Base-by-base conservation (phyloP, 345 rosid genomes). In the Xanthoceras sorbifolium region DNA sequence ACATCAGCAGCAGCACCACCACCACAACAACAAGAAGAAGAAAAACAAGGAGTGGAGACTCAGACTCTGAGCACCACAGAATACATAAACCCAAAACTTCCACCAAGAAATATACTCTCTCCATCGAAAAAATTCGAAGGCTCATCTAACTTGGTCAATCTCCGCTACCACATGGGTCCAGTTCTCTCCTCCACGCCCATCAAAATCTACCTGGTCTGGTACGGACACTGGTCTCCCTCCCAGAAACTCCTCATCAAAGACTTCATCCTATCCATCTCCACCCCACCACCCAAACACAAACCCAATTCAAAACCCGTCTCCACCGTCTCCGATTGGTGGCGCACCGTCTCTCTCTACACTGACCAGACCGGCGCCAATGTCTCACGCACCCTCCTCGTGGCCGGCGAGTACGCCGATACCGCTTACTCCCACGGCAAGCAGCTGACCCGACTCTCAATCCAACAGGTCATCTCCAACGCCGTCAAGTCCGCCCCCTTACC, bases 91-190 rank as follows among this genome's bases (percentile, higher is more conserved):
- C 98, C 98, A 1, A 90, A 90, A 38, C 91, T 90, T 8, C 98
- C 98, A 0, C 97, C 90, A 1, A 67, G 84, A 70, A 36, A 36
- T 15, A 57, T 91, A 36, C 87, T 92, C 61, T 77, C 98, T 11
- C 12, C 90, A 5, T 87, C 90, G 0, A 93, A 93, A 73, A 89
- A 84, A 71, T 90, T 81, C 72, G 98, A 96, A 79, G 99, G 99
- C 70, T 96, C 99, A 2, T 96, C 99, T 0, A 82, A 92, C 69
- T 69, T 96, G 0, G 83, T 96, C 69, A 79, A 90, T n/a, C 97
- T 96, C 79, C 92, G 93, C 0, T 96, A 96, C 90, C 99, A 96
- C 67, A 96, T 96, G 99, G 99, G 99, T 18, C 99, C 99, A 0
- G 99, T 96, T 3, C 97, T 96, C 64, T 89, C 99, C 9, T 89